Evolutionary conservation across 2,329 filamentous ascomycete species (phyloP).

Genomic region (Cladophialophora immunda): DNA sequence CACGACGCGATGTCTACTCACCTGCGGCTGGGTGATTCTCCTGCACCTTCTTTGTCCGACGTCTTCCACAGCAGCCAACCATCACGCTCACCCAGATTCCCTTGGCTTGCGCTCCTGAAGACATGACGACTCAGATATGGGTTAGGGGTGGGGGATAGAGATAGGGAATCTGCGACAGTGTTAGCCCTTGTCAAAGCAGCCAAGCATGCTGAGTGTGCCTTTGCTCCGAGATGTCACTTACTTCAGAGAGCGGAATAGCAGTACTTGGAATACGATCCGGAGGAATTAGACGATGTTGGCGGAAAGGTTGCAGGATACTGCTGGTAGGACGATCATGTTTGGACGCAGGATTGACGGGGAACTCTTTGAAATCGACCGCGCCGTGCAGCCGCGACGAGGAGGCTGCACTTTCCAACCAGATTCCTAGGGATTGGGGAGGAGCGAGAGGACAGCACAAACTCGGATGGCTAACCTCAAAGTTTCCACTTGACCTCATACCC

Average conservation of each 20-base stretch:
- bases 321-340: background rate
- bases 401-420: background rate
- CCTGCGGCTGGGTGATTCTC: constrained; percentile 1
- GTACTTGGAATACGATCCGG: constrained; percentile 2
- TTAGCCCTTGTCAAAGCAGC: background rate
- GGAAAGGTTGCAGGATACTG: background rate
- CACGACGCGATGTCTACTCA: constrained; percentile 6
- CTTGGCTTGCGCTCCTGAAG: constrained; percentile 18
- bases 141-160: background rate
- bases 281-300: background rate
- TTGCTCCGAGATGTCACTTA: background rate
- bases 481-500: constrained; percentile 77
- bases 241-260: background rate
- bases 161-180: constrained; percentile 6
- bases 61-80: constrained; percentile 3
- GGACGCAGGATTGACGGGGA: background rate
- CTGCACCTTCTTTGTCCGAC: background rate
- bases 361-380: background rate
- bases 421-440: background rate
- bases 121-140: constrained; percentile 10
- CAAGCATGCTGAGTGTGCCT: background rate
- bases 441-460: constrained; percentile 9
- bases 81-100: constrained; percentile 9
- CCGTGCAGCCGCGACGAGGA: background rate
- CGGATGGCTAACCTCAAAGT: constrained; percentile 7